A percentile compares a stretch with the other conserved stretches of the same genome.
phyloP scores from a whole-genome alignment of 306 rosid species.

The Pyrus pyrifolia region DNA sequence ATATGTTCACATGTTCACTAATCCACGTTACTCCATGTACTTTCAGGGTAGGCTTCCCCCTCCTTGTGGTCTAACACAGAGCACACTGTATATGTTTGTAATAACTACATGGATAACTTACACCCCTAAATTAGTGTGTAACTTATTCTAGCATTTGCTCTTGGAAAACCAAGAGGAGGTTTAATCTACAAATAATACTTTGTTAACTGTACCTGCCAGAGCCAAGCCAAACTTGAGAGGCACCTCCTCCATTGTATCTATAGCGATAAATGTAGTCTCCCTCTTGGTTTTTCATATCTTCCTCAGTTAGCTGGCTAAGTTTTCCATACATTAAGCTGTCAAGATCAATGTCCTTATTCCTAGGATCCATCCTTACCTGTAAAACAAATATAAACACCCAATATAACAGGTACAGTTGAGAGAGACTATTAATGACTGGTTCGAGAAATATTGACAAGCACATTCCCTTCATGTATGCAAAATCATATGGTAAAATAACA shows the following conservation, averaged over 20 bases:
- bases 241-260: constrained; percentile 95
- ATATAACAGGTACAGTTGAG: constrained; percentile 6
- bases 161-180: background rate
- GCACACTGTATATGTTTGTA: background rate
- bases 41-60: background rate
- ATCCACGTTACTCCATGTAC: background rate
- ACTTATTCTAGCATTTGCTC: background rate
- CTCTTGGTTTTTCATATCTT: constrained; percentile 80
- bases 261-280: constrained; percentile 84
- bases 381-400: constrained; percentile 5
- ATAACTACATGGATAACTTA: background rate
- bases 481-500: background rate
- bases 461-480: background rate
- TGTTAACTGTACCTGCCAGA: constrained; percentile 68
- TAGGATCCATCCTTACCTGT: constrained; percentile 88
- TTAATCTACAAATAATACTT: background rate
- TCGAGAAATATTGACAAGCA: background rate
- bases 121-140: background rate
- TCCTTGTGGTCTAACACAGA: background rate
- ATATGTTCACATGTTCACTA: background rate
- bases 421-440: background rate
- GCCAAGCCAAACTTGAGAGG: constrained; percentile 92
- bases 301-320: constrained; percentile 60
- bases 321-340: constrained; percentile 65
- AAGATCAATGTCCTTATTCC: constrained; percentile 67